These are phyloP conservation scores for Carex cristatella DNA, from an alignment of 176 grass and related monocot species.

Conservation along the genomic window DNA sequence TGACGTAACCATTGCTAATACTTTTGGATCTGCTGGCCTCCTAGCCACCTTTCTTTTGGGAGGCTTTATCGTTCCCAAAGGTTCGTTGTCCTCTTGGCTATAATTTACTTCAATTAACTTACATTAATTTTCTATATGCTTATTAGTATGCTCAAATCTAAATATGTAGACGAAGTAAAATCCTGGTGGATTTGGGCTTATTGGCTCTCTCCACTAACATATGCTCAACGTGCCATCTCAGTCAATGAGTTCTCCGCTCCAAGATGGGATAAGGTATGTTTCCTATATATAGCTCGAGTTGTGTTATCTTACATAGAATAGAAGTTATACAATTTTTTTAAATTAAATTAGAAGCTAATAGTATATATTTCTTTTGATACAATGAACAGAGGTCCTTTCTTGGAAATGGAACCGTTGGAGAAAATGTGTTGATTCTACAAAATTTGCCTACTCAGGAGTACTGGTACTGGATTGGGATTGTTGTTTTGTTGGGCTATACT, in stretches of 20 bases:
- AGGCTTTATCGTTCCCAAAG: constrained; percentile 69
- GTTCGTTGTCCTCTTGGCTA: constrained; percentile 5
- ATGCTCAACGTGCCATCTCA: constrained; percentile 65
- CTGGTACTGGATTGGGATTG: constrained; percentile 71
- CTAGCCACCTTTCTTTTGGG: constrained; percentile 57
- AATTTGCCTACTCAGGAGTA: constrained; percentile 36
- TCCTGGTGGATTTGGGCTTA: constrained; percentile 68
- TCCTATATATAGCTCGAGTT: not conserved
- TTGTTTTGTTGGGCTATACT: constrained; percentile 50
- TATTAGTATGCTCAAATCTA: not conserved
- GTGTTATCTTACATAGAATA: not conserved
- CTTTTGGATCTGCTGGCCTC: constrained; percentile 53
- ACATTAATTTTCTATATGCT: not conserved
- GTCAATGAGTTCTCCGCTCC: constrained; percentile 59
- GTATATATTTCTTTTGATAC: constrained; percentile 7
- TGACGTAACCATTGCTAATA: constrained; percentile 51
- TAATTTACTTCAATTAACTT: not conserved
- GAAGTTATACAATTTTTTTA: not conserved
- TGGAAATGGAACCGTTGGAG: constrained; percentile 39
- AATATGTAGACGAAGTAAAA: constrained; percentile 36
- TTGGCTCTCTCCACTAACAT: constrained; percentile 68
- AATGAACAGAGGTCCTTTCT: constrained; percentile 30
- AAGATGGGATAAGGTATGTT: constrained; percentile 48
- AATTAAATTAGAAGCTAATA: constrained; percentile 1
- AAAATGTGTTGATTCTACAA: constrained; percentile 37